Conservation (phyloP, 1,284 basidiomycete species). For the Entoloma clypeatum region DNA sequence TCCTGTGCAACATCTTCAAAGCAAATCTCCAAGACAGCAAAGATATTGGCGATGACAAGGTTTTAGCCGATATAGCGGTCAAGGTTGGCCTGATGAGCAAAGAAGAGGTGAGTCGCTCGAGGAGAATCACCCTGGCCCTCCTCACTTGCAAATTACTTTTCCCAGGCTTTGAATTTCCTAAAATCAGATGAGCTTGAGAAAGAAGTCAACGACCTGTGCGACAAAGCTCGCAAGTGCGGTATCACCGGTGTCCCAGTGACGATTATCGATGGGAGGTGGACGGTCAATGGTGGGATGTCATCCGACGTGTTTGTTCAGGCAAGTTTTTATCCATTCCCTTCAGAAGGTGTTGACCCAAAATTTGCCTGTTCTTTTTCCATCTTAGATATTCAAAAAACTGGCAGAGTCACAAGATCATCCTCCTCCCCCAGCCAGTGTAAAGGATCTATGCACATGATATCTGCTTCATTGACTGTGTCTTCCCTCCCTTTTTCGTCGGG, state of each 20-base stretch:
- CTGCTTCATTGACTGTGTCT: too few relatives aligned
- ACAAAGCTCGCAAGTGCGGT: constrained; percentile 63
- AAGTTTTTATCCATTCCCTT: constrained; percentile 18
- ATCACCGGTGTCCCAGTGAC: constrained; percentile 79
- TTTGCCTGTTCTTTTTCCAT: constrained; percentile 3
- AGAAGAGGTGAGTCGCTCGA: constrained; percentile 60
- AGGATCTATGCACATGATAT: too few relatives aligned
- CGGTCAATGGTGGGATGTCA: constrained; percentile 69
- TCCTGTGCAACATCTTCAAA: constrained; percentile 60
- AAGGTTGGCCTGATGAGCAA: constrained; percentile 57
- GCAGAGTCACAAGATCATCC: too few relatives aligned
- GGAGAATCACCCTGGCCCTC: too few relatives aligned
- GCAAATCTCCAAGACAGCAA: constrained; percentile 62
- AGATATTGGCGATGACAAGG: constrained; percentile 57
- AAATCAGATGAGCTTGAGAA: constrained; percentile 62
- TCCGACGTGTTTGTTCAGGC: constrained; percentile 73
- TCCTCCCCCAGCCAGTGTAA: too few relatives aligned
- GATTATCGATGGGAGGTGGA: constrained; percentile 78
- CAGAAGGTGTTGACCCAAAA: constrained; percentile 2
- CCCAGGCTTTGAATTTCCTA: constrained; percentile 58
- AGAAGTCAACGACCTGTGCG: constrained; percentile 67
- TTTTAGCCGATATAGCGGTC: constrained; percentile 63
- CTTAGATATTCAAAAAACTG: constrained; percentile 46
- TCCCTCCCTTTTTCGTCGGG: too few relatives aligned
- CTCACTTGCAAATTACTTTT: too few relatives aligned